These are phyloP conservation scores for Ascochyta rabiei DNA, from an alignment of 2,329 filamentous ascomycete genomes.

Conservation along the genomic window DNA sequence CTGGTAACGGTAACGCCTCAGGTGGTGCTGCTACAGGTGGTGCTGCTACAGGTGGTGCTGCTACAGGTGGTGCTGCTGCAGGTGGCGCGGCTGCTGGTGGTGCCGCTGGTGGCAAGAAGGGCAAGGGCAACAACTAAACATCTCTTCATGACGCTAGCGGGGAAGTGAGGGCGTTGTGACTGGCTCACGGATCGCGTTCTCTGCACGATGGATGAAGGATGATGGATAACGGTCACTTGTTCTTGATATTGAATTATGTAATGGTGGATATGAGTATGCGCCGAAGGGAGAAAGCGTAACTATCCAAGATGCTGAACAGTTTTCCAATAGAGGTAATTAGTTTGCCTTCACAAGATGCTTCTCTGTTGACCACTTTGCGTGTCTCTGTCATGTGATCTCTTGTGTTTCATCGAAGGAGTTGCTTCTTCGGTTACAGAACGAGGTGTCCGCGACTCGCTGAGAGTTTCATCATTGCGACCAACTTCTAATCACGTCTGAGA, in stretches of 20 bases:
- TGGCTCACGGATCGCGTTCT: slow-evolving; percentile 16
- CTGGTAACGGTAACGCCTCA: neutral
- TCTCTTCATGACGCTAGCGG: neutral
- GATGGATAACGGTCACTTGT: slow-evolving; percentile 9
- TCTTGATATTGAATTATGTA: slow-evolving; percentile 4
- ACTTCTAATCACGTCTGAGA: too few relatives aligned
- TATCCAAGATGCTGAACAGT: slow-evolving; percentile 13
- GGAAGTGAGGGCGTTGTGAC: slow-evolving; percentile 17
- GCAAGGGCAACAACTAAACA: slow-evolving; percentile 11
- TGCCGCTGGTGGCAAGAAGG: slow-evolving; percentile 4
- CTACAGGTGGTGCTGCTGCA: neutral
- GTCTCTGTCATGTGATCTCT: too few relatives aligned
- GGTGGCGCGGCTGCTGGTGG: neutral
- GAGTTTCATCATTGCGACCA: too few relatives aligned
- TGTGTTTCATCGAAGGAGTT: too few relatives aligned
- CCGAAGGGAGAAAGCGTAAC: slow-evolving; percentile 11
- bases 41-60: neutral
- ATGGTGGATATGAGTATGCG: neutral
- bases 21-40: neutral
- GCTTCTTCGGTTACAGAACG: too few relatives aligned
- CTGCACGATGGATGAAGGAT: neutral
- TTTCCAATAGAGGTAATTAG: slow-evolving; percentile 7
- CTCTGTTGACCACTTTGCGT: too few relatives aligned
- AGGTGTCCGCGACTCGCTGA: too few relatives aligned
- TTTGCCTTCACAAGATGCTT: neutral